Evolutionary conservation across 805 yeast genomes (phyloP).

Genomic region (Candida hungchunana): DNA sequence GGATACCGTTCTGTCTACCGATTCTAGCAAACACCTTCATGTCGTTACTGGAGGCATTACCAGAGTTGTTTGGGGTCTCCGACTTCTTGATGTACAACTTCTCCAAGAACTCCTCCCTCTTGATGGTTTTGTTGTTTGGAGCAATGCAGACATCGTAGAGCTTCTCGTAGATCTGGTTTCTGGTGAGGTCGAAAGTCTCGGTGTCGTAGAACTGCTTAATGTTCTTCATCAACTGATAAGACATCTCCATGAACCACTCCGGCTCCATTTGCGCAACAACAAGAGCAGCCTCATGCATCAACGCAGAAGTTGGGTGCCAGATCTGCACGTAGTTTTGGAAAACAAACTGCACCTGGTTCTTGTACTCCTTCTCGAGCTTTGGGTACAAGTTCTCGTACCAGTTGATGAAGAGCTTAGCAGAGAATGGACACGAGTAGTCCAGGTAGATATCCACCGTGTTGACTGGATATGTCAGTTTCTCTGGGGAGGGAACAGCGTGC

Average conservation of each 20-base stretch:
- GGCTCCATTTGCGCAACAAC: conserved; percentile 62
- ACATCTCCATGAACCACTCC: conserved; percentile 50
- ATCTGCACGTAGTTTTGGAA: conserved; percentile 81
- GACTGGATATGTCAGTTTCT: conserved; percentile 11
- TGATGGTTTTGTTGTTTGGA: conserved; percentile 29
- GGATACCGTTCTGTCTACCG: conserved; percentile 73
- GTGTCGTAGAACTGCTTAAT: conserved; percentile 58
- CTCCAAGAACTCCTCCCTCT: conserved; percentile 30
- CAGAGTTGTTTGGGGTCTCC: conserved; percentile 39
- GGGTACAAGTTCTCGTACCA: conserved; percentile 53
- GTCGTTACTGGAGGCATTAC: conserved; percentile 57
- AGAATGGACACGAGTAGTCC: conserved; percentile 47
- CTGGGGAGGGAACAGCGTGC: conserved; percentile 20
- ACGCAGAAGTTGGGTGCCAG: conserved; percentile 78
- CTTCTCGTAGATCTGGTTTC: conserved; percentile 51
- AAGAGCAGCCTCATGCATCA: conserved; percentile 66
- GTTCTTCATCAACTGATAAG: conserved; percentile 51
- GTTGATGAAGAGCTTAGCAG: conserved; percentile 30
- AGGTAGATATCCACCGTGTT: conserved; percentile 57
- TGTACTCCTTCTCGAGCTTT: conserved; percentile 38
- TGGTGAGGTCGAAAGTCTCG: conserved; percentile 46
- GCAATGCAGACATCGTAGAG: conserved; percentile 49
- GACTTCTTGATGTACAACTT: conserved; percentile 24
- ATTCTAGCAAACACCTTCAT: conserved; percentile 69
- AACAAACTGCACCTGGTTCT: conserved; percentile 53